phyloP scores from a whole-genome alignment of 2,329 filamentous ascomycete species.

The Calcarisporium arbuscula region DNA sequence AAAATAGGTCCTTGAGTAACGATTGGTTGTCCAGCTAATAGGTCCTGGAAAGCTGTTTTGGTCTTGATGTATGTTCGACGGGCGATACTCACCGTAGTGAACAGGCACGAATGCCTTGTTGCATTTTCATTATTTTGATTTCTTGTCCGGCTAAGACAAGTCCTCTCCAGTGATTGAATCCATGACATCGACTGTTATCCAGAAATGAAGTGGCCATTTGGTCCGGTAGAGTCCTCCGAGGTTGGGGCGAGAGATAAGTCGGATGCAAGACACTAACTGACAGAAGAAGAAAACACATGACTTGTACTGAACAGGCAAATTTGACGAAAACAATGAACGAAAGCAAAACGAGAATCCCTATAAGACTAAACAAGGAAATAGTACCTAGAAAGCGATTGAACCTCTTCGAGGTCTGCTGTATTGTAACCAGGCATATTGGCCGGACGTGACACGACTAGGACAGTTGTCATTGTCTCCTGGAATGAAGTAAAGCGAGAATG shows the following conservation, averaged over 20 bases:
- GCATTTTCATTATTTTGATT: conserved; percentile 22
- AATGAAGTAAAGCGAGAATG: conserved; percentile 18
- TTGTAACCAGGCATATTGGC: conserved; percentile 48
- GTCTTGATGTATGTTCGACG: conserved; percentile 13
- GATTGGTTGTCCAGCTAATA: too few species aligned
- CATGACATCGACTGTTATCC: conserved; percentile 3
- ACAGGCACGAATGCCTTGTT: conserved; percentile 17
- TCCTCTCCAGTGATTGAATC: conserved; percentile 14
- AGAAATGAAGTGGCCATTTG: conserved; percentile 11
- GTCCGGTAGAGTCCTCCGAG: conserved; percentile 11
- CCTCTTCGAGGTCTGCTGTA: conserved; percentile 50
- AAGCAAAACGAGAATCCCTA: conserved; percentile 21
- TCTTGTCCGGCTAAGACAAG: conserved; percentile 26
- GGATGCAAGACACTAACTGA: conserved; percentile 14
- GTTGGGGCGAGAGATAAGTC: conserved; percentile 10
- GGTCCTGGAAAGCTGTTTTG: too few species aligned
- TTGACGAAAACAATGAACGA: conserved; percentile 20
- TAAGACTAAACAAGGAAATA: conserved; percentile 35
- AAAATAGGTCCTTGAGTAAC: too few species aligned
- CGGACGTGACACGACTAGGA: conserved; percentile 41
- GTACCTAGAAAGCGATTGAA: conserved; percentile 57
- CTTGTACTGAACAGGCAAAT: conserved; percentile 18
- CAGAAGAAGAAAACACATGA: conserved; percentile 22
- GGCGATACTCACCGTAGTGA: conserved; percentile 33
- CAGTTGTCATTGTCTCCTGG: conserved; percentile 42